phyloP scores from a whole-genome alignment of 805 yeast species.

The Cyberlindnera mrakii region DNA sequence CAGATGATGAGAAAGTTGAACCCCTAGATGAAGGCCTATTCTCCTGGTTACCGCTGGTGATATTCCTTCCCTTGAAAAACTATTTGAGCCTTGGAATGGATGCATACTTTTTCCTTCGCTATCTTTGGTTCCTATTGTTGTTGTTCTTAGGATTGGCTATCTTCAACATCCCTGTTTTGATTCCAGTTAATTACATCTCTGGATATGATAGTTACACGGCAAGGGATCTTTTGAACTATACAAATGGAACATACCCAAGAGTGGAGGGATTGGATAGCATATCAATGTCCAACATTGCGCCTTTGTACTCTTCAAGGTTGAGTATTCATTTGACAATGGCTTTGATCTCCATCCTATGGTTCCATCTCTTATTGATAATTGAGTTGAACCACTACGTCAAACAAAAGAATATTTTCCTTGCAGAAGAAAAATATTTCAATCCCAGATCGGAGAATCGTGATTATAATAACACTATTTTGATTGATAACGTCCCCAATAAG shows the following conservation, averaged over 20 bases:
- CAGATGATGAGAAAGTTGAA: conserved; percentile 31
- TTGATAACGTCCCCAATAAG: conserved; percentile 40
- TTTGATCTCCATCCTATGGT: conserved; percentile 44
- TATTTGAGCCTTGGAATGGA: conserved; percentile 60
- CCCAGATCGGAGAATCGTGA: conserved; percentile 19
- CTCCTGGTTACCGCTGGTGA: conserved; percentile 48
- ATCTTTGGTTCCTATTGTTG: conserved; percentile 42
- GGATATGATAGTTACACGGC: conserved; percentile 21
- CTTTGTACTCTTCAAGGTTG: conserved; percentile 40
- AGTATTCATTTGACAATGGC: conserved; percentile 61
- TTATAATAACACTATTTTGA: conserved; percentile 30
- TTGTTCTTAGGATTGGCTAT: conserved; percentile 49
- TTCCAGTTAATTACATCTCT: conserved; percentile 52
- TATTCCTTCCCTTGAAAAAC: conserved; percentile 33
- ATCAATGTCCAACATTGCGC: conserved; percentile 66
- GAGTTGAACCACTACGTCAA: conserved; percentile 51
- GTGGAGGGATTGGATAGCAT: conserved; percentile 55
- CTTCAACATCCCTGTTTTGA: conserved; percentile 49
- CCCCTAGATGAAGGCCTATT: conserved; percentile 39
- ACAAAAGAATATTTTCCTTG: conserved; percentile 39
- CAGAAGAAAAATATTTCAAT: conserved; percentile 18
- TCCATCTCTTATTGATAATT: conserved; percentile 47
- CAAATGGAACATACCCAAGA: conserved; percentile 21
- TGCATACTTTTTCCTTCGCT: conserved; percentile 67
- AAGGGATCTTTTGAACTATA: conserved; percentile 13